Evolutionary conservation across 2,329 filamentous ascomycete species (phyloP), one percentile per base, ranked within the genome.

Genomic region (Plectosphaerella sp.): DNA sequence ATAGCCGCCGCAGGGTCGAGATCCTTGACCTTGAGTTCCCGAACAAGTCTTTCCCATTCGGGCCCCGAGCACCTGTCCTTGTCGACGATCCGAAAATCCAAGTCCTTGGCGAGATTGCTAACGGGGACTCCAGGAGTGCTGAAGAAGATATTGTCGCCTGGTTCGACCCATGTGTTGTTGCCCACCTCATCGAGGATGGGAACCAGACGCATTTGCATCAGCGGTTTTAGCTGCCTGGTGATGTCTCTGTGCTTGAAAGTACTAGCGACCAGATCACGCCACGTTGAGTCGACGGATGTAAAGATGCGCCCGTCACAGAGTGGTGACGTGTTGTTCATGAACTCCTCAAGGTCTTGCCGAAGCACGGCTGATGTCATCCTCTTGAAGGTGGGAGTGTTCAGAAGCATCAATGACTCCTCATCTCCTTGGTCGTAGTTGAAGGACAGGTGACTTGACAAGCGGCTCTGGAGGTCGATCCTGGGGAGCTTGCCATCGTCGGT

Each of bases 401-500:
- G 41, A 4, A 43, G 41, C n/a, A 43, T 11, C 24, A 9, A 33
- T 28, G 47, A 25, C 39, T 48, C 14, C 14, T 9, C 9, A 16
- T 43, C 10, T 3, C 46, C 47, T 10, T 39, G 8, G 42, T 45
- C 35, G 47, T 54, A 54, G 7, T 15, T 25, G 45, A 52, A 49
- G 7, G 52, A 45, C 16, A 54, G 35, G 37, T 52, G 49, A 8
- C 12, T 41, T 12, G 20, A 9, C 14, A 35, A 37, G 39, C 18
- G 25, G 24, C 14, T n/a, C 7, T 20, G n/a, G 11, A 22, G 22
- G 9, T 54, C 46, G 41, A 54, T 47, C 15, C 49, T 14, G 18
- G 47, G 41, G 7, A 12, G n/a, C 3, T 4, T 25, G 3, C 43
- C n/a, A 6, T 42, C 25, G 10, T 54, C 18, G 20, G 43, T 22